Evolutionary conservation across 208 protist species (phyloP), one percentile per base, ranked within the genome.

Genomic region (Leishmania major): DNA sequence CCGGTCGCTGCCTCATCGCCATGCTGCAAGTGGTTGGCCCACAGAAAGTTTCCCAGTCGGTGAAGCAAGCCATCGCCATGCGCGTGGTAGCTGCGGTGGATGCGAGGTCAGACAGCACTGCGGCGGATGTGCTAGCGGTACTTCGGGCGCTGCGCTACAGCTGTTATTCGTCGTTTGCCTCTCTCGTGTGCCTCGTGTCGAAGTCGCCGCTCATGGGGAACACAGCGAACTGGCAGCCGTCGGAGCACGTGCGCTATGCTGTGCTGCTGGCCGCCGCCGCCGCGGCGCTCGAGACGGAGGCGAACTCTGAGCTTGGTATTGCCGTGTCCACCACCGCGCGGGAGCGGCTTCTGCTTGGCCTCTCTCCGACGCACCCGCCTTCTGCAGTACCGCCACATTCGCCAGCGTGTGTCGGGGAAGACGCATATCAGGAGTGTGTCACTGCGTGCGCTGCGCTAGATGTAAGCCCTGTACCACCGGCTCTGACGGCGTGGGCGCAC

Each of bases 31-130:
- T 93, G 47, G 71, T 86, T 0, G 90, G 88, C 4, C 77, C 81
- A 15, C 69, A 88, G 31, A 80, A 37, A 1, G 74, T 94, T 31
- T 90, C 93, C 25, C 83, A 85, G 49, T 84, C 85, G 2, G 47
- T 96, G 60, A 72, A 92, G 75, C 85, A 94, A 49, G 80, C 84
- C 17, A 77, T 87, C 11, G 91, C 87, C 57, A 88, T 87, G 55
- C 79, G 84, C 59, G 83, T 90, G 15, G 79, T 79, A 55, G 11
- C 74, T 37, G 57, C 49, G 53, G 45, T 84, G 22, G 84, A 82
- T 53, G 40, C 47, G 22, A 19, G 8, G 10, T 6, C 28, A 19
- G 53, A 55, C 35, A 40, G 17, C 15, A 25, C 43, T 31, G 31
- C 69, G 22, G 53, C 66, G 13, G 75, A 59, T 11, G 78, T 80